Evolutionary conservation across 305 asterid genomes (phyloP).

Genomic region (Plantago coronopus): DNA sequence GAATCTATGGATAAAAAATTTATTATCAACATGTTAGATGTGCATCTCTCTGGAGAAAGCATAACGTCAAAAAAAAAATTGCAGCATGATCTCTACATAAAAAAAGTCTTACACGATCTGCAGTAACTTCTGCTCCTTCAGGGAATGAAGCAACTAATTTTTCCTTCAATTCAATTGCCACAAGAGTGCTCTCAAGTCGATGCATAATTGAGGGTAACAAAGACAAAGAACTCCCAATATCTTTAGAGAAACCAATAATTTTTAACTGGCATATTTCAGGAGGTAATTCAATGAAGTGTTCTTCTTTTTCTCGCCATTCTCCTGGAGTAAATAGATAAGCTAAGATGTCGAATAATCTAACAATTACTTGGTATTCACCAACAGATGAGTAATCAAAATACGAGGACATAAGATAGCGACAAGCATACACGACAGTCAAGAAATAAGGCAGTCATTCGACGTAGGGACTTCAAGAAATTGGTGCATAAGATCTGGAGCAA

Average conservation of each 20-base stretch:
- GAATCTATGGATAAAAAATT: conserved; percentile 61
- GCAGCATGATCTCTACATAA: neutral
- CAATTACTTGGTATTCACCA: too few relatives aligned
- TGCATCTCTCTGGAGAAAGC: neutral
- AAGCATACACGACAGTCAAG: too few relatives aligned
- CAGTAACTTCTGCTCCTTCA: conserved; percentile 71
- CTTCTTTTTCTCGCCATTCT: conserved; percentile 75
- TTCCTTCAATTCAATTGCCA: conserved; percentile 76
- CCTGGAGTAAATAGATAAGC: conserved; percentile 21
- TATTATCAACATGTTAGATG: conserved; percentile 20
- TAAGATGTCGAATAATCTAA: too few relatives aligned
- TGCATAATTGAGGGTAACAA: conserved; percentile 90
- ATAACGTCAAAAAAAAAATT: conserved; percentile 15
- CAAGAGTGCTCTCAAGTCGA: conserved; percentile 86
- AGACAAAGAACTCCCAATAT: conserved; percentile 89
- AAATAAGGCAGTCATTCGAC: too few relatives aligned
- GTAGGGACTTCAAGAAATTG: too few relatives aligned
- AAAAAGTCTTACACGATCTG: conserved; percentile 51
- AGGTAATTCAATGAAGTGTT: conserved; percentile 86
- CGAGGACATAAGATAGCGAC: neutral
- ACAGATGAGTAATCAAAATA: conserved; percentile 16
- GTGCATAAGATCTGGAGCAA: too few relatives aligned
- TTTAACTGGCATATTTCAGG: conserved; percentile 93
- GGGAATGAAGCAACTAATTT: conserved; percentile 71
- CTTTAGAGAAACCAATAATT: conserved; percentile 90